phyloP scores from a whole-genome alignment of 2,329 filamentous ascomycete species.

The Teratosphaeria destructans region DNA sequence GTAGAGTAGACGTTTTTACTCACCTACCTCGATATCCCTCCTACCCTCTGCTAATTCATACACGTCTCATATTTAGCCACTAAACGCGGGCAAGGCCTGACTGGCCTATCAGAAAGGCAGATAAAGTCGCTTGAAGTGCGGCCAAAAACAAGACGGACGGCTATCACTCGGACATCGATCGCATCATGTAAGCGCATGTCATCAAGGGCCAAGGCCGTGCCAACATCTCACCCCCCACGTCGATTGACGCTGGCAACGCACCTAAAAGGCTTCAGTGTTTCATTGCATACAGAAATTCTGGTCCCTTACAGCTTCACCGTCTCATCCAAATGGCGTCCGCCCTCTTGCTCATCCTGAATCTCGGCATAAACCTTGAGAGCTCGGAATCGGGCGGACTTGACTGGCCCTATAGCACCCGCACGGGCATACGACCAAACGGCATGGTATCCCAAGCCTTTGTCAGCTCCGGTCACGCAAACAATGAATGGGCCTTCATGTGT shows the following conservation, averaged over 20 bases:
- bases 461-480: background rate
- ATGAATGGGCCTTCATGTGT: background rate
- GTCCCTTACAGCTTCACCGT: background rate
- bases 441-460: background rate
- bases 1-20: background rate
- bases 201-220: background rate
- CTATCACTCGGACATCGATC: background rate
- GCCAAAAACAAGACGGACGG: background rate
- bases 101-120: background rate
- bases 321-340: background rate
- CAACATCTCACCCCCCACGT: background rate
- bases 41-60: background rate
- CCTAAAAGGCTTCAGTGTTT: too few relatives aligned
- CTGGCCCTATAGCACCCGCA: background rate
- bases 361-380: background rate
- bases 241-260: background rate
- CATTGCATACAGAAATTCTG: too few relatives aligned
- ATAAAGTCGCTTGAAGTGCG: background rate
- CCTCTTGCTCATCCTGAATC: background rate
- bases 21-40: background rate
- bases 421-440: background rate
- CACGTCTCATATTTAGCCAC: background rate
- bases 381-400: background rate
- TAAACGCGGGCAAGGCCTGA: background rate
- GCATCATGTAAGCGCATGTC: background rate